These are phyloP conservation scores for Coffea eugenioides DNA, from an alignment of 257 asterid genomes.

Conservation along the genomic window DNA sequence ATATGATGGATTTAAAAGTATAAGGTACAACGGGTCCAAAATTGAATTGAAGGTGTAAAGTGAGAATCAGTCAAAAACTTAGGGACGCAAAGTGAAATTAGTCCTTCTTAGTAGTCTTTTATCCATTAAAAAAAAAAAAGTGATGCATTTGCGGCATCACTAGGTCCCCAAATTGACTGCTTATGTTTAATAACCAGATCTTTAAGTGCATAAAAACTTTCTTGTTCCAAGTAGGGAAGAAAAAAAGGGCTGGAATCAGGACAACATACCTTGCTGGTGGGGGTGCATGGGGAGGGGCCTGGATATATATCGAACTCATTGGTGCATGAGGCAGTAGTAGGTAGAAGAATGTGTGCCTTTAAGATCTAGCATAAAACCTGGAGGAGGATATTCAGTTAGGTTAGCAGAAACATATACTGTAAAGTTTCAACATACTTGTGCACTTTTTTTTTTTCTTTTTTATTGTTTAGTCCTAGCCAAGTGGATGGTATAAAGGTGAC, in stretches of 20 bases:
- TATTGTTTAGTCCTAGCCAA: background rate
- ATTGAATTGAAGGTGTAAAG: too few relatives aligned
- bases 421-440: constrained; percentile 4
- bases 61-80: too few relatives aligned
- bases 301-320: background rate
- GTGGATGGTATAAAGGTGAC: constrained; percentile 24
- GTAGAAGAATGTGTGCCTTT: constrained; percentile 44
- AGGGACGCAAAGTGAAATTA: too few relatives aligned
- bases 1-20: too few relatives aligned
- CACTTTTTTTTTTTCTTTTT: background rate
- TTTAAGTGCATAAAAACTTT: background rate
- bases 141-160: too few relatives aligned
- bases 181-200: background rate
- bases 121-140: too few relatives aligned
- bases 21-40: too few relatives aligned
- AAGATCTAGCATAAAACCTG: constrained; percentile 53
- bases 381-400: constrained; percentile 48
- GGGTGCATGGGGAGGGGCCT: background rate
- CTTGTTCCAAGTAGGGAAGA: background rate
- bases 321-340: constrained; percentile 6
- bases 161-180: background rate
- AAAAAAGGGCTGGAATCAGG: background rate
- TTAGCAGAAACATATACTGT: constrained; percentile 22
- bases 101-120: too few relatives aligned
- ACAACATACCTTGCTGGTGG: too few relatives aligned